Conservation (phyloP, 2,329 filamentous ascomycete genomes). For the Cladobotryum protrusum region DNA sequence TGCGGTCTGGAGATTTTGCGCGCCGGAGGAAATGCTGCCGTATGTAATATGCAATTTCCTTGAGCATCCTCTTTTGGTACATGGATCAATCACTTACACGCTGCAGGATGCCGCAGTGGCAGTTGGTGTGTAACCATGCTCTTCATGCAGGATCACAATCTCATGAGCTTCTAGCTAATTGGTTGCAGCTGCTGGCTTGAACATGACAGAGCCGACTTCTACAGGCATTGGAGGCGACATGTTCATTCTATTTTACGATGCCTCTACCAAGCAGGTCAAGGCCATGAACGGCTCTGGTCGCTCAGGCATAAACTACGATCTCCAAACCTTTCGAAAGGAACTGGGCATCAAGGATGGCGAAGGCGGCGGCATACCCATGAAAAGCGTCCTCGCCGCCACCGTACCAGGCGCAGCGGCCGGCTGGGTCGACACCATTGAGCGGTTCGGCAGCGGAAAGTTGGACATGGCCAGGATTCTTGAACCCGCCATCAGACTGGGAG, state of each 20-base stretch:
- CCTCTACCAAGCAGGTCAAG: conserved; percentile 71
- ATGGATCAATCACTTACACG: neutral
- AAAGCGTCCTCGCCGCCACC: conserved; percentile 74
- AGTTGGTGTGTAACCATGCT: conserved; percentile 50
- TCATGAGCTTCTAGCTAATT: neutral
- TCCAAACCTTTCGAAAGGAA: conserved; percentile 64
- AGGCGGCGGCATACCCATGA: conserved; percentile 59
- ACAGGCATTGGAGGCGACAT: conserved; percentile 97
- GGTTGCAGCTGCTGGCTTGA: conserved; percentile 70
- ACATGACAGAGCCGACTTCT: conserved; percentile 86
- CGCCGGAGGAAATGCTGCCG: conserved; percentile 87
- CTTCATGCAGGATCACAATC: neutral
- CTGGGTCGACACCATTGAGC: conserved; percentile 84
- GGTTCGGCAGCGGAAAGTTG: conserved; percentile 83
- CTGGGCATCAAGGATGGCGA: conserved; percentile 58
- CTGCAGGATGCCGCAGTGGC: conserved; percentile 88
- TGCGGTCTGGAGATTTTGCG: conserved; percentile 81
- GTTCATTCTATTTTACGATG: conserved; percentile 91
- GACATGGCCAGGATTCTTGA: conserved; percentile 68
- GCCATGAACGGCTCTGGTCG: conserved; percentile 94
- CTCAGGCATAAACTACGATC: conserved; percentile 59
- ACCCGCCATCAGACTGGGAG: conserved; percentile 79
- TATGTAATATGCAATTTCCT: conserved; percentile 39
- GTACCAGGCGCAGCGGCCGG: conserved; percentile 87
- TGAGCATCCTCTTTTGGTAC: neutral